These are phyloP conservation scores for Aspergillus tamarii DNA, from an alignment of 2,329 filamentous ascomycete species.

Conservation along the genomic window DNA sequence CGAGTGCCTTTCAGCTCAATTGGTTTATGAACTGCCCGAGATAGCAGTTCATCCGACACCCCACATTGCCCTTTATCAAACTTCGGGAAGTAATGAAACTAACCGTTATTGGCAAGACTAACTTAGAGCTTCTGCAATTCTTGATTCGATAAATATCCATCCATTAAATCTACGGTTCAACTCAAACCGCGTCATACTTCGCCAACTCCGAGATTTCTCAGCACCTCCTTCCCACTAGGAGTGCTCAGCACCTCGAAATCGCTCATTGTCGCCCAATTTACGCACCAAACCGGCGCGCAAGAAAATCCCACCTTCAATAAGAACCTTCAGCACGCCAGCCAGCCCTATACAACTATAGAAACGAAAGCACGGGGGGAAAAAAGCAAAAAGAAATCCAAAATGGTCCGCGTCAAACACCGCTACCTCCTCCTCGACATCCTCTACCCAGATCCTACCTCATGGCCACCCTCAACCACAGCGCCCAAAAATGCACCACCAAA, in stretches of 20 bases:
- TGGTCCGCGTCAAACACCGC: slow-evolving; percentile 96
- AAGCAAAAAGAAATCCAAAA: slow-evolving; percentile 44
- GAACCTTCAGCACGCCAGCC: neutral
- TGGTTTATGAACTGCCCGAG: neutral
- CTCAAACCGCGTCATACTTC: neutral
- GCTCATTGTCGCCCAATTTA: too few relatives aligned
- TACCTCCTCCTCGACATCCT: slow-evolving; percentile 95
- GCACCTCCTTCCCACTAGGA: neutral
- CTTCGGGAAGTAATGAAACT: neutral
- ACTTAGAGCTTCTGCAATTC: slow-evolving; percentile 1
- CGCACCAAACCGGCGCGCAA: neutral
- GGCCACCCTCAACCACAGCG: slow-evolving; percentile 38
- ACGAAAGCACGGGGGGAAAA: neutral
- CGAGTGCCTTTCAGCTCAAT: neutral
- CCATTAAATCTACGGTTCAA: neutral
- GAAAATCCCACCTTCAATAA: neutral
- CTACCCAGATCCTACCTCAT: slow-evolving; percentile 65
- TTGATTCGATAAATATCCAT: neutral
- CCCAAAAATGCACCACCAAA: slow-evolving; percentile 32
- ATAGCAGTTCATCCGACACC: neutral
- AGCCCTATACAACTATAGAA: neutral
- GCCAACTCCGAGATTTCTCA: neutral
- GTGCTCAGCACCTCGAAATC: neutral
- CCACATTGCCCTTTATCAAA: neutral
- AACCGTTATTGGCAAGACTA: neutral